phyloP scores from a whole-genome alignment of 108 stramenopile species.

The Conticribra weissflogii region DNA sequence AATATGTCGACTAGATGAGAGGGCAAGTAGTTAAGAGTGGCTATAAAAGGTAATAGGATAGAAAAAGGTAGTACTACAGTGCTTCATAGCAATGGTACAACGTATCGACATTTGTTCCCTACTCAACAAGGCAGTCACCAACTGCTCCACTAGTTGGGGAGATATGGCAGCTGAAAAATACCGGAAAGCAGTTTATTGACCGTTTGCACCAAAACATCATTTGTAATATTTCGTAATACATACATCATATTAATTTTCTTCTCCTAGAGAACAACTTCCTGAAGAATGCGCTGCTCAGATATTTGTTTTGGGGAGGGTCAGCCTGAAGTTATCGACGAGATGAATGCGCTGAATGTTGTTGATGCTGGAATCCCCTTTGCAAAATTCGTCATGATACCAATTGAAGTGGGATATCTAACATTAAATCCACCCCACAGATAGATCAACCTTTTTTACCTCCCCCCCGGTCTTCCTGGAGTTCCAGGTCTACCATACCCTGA shows the following conservation, averaged over 20 bases:
- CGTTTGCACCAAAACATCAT: not conserved
- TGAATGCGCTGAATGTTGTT: not conserved
- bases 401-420: slow-evolving; percentile 9
- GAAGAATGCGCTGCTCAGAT: not conserved
- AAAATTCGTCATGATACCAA: not conserved
- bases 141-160: too few relatives aligned
- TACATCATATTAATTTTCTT: not conserved
- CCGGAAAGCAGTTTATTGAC: not conserved
- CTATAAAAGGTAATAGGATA: too few relatives aligned
- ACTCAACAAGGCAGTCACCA: too few relatives aligned
- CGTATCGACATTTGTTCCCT: too few relatives aligned
- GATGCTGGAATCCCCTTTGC: not conserved
- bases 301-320: not conserved
- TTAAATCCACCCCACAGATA: slow-evolving; percentile 21
- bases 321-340: not conserved
- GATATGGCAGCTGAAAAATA: not conserved
- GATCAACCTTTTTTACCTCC: slow-evolving; percentile 48
- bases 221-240: not conserved
- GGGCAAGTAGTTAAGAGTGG: too few relatives aligned
- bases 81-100: too few relatives aligned
- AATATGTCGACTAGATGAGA: too few relatives aligned
- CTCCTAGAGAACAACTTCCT: slow-evolving; percentile 1
- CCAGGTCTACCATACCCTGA: slow-evolving; percentile 62
- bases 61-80: too few relatives aligned
- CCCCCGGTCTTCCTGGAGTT: slow-evolving; percentile 68